Conservation (phyloP, 2,329 filamentous ascomycete species). For the Fusarium liriodendri region DNA sequence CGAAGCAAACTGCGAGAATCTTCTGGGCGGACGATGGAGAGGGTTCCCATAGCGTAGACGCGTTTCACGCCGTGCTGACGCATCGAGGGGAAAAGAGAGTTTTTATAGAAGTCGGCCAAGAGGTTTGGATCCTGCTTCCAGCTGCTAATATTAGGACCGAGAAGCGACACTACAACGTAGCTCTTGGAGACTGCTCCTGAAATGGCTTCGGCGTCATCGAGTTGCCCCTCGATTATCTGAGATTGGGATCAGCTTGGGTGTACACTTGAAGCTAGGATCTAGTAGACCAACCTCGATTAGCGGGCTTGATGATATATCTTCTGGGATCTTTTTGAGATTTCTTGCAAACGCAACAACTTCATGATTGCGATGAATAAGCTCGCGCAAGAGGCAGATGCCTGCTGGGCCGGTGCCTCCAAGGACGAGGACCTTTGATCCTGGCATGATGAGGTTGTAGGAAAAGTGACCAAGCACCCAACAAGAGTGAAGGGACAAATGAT, state of each 20-base stretch:
- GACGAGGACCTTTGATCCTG: slow-evolving; percentile 31
- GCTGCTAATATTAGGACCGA: slow-evolving; percentile 11
- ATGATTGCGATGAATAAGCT: slow-evolving; percentile 44
- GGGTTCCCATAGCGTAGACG: slow-evolving; percentile 49
- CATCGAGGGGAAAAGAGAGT: slow-evolving; percentile 19
- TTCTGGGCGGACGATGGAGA: slow-evolving; percentile 41
- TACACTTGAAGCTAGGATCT: fast-evolving
- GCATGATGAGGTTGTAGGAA: neutral
- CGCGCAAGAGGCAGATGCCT: slow-evolving; percentile 45
- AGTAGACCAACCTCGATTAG: slow-evolving; percentile 5
- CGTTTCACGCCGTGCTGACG: slow-evolving; percentile 30
- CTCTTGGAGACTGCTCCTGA: slow-evolving; percentile 3
- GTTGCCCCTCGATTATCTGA: slow-evolving; percentile 7
- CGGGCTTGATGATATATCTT: neutral
- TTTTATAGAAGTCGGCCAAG: slow-evolving; percentile 7
- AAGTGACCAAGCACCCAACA: no score
- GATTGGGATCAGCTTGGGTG: neutral
- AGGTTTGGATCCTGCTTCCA: neutral
- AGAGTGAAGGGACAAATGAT: no score
- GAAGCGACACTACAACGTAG: slow-evolving; percentile 17
- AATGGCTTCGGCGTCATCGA: neutral
- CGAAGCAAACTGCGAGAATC: slow-evolving; percentile 36
- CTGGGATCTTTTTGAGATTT: slow-evolving; percentile 16
- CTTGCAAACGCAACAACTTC: slow-evolving; percentile 35
- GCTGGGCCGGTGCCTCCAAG: slow-evolving; percentile 49